A percentile compares a stretch with the other conserved stretches of the same genome.
Conservation (phyloP, 305 asterid genomes). For the Fraxinus nigra region DNA sequence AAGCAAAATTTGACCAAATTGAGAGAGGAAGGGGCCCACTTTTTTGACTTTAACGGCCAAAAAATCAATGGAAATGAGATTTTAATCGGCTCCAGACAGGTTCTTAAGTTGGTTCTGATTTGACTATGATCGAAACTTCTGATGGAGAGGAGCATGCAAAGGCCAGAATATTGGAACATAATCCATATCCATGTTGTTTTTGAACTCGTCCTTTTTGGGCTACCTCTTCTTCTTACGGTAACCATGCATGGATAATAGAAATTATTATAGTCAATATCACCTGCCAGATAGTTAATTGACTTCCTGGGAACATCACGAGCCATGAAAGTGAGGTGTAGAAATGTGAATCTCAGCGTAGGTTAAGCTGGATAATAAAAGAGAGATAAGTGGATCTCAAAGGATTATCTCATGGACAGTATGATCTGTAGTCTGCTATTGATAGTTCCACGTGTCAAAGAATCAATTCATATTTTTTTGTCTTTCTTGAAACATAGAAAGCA, state of each 20-base stretch:
- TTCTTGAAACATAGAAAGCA: neutral
- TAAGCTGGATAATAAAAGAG: slow-evolving; percentile 8
- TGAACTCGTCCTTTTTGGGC: neutral
- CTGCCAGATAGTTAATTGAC: slow-evolving; percentile 10
- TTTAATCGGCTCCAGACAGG: too few relatives aligned
- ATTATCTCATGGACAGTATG: neutral
- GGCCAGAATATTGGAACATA: neutral
- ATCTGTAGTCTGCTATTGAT: neutral
- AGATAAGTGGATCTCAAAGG: slow-evolving; percentile 7
- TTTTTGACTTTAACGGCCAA: too few relatives aligned
- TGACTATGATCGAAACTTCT: neutral
- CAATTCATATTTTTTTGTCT: neutral
- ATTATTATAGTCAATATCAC: neutral
- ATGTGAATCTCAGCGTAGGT: slow-evolving; percentile 9
- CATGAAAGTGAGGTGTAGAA: neutral
- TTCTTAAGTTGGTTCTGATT: neutral
- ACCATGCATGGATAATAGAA: neutral
- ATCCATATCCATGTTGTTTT: neutral
- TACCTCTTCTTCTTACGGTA: slow-evolving; percentile 7
- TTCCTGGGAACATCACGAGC: neutral
- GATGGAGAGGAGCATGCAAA: neutral
- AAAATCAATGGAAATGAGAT: too few relatives aligned
- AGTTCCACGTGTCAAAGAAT: neutral
- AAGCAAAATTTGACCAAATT: too few relatives aligned
- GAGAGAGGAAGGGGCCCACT: too few relatives aligned